These are phyloP conservation scores for Solanum tarijense DNA, from an alignment of 257 asterid species.

Conservation along the genomic window DNA sequence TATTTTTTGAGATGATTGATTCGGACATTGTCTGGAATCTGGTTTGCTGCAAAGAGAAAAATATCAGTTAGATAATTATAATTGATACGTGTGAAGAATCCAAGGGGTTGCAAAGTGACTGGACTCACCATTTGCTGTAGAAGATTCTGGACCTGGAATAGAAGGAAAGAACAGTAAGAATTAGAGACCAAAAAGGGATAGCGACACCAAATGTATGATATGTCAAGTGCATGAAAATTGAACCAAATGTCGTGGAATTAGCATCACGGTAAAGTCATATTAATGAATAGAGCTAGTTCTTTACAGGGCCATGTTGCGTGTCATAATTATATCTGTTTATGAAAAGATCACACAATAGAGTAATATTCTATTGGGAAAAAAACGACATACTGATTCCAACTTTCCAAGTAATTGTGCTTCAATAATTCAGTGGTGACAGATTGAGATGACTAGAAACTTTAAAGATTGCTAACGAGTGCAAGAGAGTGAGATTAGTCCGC, in stretches of 20 bases:
- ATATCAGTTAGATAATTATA: background rate
- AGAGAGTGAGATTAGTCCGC: background rate
- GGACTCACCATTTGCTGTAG: conserved; percentile 76
- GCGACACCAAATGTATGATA: background rate
- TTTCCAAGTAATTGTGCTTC: background rate
- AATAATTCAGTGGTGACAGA: background rate
- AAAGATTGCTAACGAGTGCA: background rate
- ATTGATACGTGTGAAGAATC: background rate
- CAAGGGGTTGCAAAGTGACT: background rate
- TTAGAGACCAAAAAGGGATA: background rate
- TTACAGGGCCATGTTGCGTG: background rate
- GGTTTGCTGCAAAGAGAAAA: conserved; percentile 54
- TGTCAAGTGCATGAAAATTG: background rate
- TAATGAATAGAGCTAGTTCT: background rate
- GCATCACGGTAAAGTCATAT: background rate
- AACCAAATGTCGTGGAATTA: background rate
- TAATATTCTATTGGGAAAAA: background rate
- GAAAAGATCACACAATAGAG: background rate
- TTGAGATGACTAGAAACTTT: background rate
- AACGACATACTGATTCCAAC: background rate
- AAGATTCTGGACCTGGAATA: conserved; percentile 70
- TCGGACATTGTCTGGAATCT: conserved; percentile 94
- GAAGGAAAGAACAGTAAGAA: background rate
- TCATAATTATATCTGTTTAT: background rate
- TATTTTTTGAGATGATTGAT: conserved; percentile 73